Percentiles rank a stretch among this genome's conserved stretches.
Conservation (phyloP, 139 green algal species). For the Ettlia oleoabundans region DNA sequence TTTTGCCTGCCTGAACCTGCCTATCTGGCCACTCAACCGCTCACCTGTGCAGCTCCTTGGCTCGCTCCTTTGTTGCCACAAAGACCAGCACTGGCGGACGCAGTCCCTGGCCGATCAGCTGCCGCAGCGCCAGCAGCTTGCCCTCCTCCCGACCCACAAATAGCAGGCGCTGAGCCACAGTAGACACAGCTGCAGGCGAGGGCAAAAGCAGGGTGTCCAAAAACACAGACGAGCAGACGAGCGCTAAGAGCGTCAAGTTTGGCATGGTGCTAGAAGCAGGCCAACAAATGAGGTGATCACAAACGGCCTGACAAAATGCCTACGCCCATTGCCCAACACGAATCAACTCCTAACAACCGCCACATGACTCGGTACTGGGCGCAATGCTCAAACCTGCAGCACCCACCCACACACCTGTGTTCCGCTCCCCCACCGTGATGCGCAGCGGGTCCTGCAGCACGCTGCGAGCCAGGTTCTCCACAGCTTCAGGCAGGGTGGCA, state of each 20-base stretch:
- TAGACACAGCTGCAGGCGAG: constrained; percentile 40
- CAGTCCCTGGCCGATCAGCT: constrained; percentile 84
- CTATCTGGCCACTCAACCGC: too few relatives aligned
- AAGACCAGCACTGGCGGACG: constrained; percentile 93
- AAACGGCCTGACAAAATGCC: too few relatives aligned
- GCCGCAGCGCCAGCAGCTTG: constrained; percentile 91
- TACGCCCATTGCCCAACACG: neutral
- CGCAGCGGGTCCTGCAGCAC: constrained; percentile 88
- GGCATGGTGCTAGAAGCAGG: neutral
- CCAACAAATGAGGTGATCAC: neutral
- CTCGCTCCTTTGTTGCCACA: constrained; percentile 87
- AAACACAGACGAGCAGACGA: too few relatives aligned
- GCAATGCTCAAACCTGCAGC: neutral
- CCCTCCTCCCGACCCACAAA: constrained; percentile 93
- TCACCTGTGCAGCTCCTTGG: constrained; percentile 72
- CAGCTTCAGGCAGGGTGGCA: constrained; percentile 90
- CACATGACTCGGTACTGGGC: neutral
- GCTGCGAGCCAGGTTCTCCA: constrained; percentile 86
- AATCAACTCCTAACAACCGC: neutral
- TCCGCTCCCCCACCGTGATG: constrained; percentile 83
- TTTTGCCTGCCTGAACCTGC: too few relatives aligned
- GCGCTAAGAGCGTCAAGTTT: too few relatives aligned
- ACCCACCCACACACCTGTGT: constrained; percentile 46
- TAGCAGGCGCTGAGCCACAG: constrained; percentile 87
- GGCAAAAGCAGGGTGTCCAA: neutral